Base-by-base conservation (phyloP, 352 stramenopile genomes). In the Thalassiosira mediterranea region DNA sequence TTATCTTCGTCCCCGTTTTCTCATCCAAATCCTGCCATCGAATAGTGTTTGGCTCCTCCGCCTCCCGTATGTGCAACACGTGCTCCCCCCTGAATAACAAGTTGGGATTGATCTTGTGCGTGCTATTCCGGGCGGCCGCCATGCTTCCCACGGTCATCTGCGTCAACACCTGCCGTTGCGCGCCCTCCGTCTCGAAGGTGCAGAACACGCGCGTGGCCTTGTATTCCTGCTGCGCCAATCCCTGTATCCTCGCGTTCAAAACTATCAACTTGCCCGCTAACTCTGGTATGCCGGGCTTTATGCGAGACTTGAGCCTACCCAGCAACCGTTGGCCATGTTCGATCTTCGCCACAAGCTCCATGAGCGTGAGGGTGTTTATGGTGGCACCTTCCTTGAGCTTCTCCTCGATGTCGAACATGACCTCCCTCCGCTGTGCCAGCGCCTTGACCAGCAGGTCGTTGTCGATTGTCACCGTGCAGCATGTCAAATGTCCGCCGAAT, bases 161-260 rank as follows among this genome's bases (percentile, higher is more conserved):
- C 8, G 54, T 65, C 13, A 91, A 56, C 15, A 88, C 81, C n/a
- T 82, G 53, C 2, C 83, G 66, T 53, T 91, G 83, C 1, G 62
- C 53, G n/a, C 8, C 46, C 72, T 91, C 83, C 29, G 60, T 89
- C 63, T 91, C 86, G 74, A 91, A 91, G 1, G 75, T 91, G 31
- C 86, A 76, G 70, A 88, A 90, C 3, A 91, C 80, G 47, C 63
- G 65, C 17, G 72, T 86, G 26, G 64, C 76, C 10, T 46, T 61
- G 29, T 84, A 89, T 17, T 88, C 63, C 23, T 79, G 60, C 37
- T 84, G 72, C 15, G 75, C 74, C 49, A 86, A 56, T 48, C 75
- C 76, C 63, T 78, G 61, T 31, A 87, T 83, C 53, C 61, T 63
- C 66, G 76, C 69, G 52, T 87, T 88, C 34, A 91, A 56, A 32